Evolutionary conservation across 176 grass and related monocot genomes (phyloP), one percentile per base, ranked within the genome.

Genomic region (Eleusine indica): DNA sequence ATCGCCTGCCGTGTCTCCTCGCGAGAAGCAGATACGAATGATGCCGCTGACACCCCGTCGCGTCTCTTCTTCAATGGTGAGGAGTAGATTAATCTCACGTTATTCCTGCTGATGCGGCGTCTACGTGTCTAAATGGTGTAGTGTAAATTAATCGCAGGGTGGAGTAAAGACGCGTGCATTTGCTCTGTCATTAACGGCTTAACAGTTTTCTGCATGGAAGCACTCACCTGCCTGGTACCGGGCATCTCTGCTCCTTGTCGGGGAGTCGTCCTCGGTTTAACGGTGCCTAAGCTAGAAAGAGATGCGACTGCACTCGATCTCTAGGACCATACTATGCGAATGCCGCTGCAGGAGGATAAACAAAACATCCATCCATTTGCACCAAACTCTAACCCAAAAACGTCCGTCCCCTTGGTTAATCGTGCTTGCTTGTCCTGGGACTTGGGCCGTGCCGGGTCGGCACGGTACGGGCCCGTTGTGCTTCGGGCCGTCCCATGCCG

Each of bases 141-240:
- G 2, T 35, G 1, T 30, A 37, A 29, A 21, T 54, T 54, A 74
- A 74, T 74, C 29, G 30, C 18, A 66, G 30, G 12, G 14, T 37
- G 29, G 64, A 66, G 13, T 16, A 41, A n/a, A 78, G 40, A 46
- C 10, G 17, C 82, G n/a, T 22, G 48, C 25, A 37, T 48, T 80
- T 52, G 68, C 68, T 14, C 69, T 86, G 38, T 75, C 62, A 81
- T 81, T 75, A 86, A 68, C 51, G 30, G 49, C 70, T 7, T 82
- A 81, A 81, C 83, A 77, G 83, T 77, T 65, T 56, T 19, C 44
- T 77, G 71, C 78, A 25, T 85, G 83, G 71, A 85, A 81, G 65
- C 46, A 76, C 64, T 79, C 77, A 6, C 10, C 68, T 71, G 22
- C 64, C 32, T 39, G 62, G 7, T 74, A 5, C 48, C 17, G 51